Evolutionary conservation across 441 rosid species (phyloP).

Genomic region (Corymbia citriodora): DNA sequence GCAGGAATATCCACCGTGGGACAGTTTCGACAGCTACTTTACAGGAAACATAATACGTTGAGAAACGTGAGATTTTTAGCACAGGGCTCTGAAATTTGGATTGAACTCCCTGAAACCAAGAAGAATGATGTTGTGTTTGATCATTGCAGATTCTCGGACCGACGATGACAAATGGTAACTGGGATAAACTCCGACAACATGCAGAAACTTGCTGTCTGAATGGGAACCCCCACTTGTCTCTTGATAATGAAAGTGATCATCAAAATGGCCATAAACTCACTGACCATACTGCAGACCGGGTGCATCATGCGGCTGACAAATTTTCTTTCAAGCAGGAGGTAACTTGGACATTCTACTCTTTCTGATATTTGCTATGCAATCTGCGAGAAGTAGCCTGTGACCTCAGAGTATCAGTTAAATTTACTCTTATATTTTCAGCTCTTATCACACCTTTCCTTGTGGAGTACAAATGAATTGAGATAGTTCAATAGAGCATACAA

Average conservation of each 20-base stretch:
- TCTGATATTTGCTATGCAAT: too few relatives aligned
- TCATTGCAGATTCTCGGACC: background rate
- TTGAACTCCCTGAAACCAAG: background rate
- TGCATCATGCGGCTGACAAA: background rate
- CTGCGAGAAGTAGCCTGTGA: too few relatives aligned
- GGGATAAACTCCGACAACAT: background rate
- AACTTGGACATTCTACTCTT: background rate
- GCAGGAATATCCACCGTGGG: fast-evolving
- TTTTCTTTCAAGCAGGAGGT: background rate
- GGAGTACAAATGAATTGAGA: too few relatives aligned
- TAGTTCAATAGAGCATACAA: background rate
- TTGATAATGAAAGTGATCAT: too few relatives aligned
- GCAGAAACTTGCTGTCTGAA: background rate
- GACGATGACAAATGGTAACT: fast-evolving
- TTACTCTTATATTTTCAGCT: background rate
- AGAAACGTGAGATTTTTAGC: background rate
- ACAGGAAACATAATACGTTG: fast-evolving
- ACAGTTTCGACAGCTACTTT: fast-evolving
- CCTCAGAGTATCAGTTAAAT: background rate
- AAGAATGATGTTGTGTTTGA: background rate
- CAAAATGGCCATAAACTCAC: too few relatives aligned
- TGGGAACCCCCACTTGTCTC: fast-evolving
- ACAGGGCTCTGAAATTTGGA: background rate
- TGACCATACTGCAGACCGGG: background rate
- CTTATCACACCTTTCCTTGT: too few relatives aligned